Percentiles rank a stretch among this genome's conserved stretches.
phyloP scores from a whole-genome alignment of 345 rosid genomes.

The Gossypioides kirkii region DNA sequence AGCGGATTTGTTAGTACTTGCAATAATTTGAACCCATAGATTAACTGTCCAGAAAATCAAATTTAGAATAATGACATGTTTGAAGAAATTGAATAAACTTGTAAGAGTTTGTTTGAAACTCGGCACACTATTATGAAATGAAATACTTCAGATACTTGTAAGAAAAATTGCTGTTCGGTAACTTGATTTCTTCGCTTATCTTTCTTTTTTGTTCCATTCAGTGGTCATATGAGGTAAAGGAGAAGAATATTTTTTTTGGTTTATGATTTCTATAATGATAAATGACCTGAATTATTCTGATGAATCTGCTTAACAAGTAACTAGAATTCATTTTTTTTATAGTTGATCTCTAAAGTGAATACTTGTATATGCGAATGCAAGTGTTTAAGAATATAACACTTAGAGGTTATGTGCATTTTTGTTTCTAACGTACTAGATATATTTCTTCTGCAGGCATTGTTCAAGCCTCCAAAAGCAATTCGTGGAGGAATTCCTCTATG shows the following conservation, averaged over 20 bases:
- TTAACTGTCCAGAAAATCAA: background rate
- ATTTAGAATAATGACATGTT: background rate
- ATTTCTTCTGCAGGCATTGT: constrained; percentile 49
- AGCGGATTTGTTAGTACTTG: background rate
- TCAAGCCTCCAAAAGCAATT: constrained; percentile 81
- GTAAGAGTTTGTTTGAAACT: background rate
- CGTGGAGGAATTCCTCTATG: constrained; percentile 98
- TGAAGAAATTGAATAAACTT: background rate
- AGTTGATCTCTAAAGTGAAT: background rate
- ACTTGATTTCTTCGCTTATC: background rate
- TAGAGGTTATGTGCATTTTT: background rate
- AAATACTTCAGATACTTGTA: background rate
- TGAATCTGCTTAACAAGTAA: background rate
- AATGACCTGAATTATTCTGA: background rate
- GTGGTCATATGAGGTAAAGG: background rate
- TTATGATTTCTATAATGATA: background rate
- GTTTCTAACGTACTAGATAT: constrained; percentile 3
- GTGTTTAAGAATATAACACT: background rate
- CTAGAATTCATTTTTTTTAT: background rate
- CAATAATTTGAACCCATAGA: background rate
- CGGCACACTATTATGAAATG: background rate
- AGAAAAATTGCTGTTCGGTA: background rate
- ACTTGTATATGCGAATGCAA: background rate
- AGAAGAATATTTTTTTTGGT: background rate
- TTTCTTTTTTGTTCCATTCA: background rate